Conservation (phyloP, 2,329 filamentous ascomycete genomes). For the Colletotrichum sp. region DNA sequence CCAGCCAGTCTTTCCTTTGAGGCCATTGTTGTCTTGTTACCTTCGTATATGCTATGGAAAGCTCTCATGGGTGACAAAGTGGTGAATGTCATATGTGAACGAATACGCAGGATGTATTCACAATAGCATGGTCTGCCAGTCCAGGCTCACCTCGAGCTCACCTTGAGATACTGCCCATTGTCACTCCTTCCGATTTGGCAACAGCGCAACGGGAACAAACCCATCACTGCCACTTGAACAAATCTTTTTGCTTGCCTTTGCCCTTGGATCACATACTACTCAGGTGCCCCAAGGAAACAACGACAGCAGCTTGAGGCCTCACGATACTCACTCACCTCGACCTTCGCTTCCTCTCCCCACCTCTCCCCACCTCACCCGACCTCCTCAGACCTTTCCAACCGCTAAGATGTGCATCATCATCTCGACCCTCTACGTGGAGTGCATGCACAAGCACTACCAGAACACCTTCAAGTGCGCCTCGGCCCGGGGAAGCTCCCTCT, state of each 20-base stretch:
- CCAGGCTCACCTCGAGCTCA: not conserved
- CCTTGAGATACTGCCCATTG: not conserved
- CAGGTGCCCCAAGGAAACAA: not conserved
- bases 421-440: conserved; percentile 29
- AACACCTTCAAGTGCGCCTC: conserved; percentile 36
- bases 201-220: not conserved
- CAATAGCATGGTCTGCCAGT: not conserved
- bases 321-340: not conserved
- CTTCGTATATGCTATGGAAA: not conserved
- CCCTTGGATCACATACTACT: not conserved
- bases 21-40: not conserved
- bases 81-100: not conserved
- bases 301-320: not conserved
- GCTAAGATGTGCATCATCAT: conserved; percentile 37
- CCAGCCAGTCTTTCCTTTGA: not conserved
- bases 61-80: not conserved
- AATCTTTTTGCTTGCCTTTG: not conserved
- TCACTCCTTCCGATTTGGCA: not conserved
- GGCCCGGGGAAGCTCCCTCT: conserved; percentile 23
- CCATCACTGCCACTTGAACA: not conserved
- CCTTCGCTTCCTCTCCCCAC: not conserved
- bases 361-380: not conserved
- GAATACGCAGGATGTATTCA: not conserved
- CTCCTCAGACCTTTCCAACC: not conserved
- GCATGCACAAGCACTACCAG: conserved; percentile 37